These are phyloP conservation scores for Pezicula neosporulosa DNA, from an alignment of 2,329 filamentous ascomycete species.

Conservation along the genomic window DNA sequence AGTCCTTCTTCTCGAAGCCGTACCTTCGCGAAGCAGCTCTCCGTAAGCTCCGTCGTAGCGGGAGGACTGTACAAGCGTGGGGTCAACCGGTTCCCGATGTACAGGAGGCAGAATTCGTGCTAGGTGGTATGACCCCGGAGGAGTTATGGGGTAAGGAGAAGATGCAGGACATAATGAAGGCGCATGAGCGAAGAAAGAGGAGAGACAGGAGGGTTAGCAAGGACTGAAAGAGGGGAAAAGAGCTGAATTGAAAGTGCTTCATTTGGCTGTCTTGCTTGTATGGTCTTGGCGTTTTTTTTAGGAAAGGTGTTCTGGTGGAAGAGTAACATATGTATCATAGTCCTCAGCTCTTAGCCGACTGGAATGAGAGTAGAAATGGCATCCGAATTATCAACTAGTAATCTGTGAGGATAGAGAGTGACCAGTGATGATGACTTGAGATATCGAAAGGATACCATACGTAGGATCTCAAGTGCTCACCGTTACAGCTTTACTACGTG, in stretches of 20 bases:
- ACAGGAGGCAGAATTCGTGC: constrained; percentile 65
- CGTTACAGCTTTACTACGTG: too few species aligned
- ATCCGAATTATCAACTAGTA: too few species aligned
- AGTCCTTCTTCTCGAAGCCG: constrained; percentile 72
- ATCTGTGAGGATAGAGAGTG: too few species aligned
- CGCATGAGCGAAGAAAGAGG: constrained; percentile 60
- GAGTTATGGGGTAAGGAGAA: constrained; percentile 44
- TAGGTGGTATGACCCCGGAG: constrained; percentile 47
- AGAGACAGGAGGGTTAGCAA: constrained; percentile 27
- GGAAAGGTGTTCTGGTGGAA: constrained; percentile 2
- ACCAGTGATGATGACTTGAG: too few species aligned
- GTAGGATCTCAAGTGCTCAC: too few species aligned
- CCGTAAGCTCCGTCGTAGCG: constrained; percentile 66
- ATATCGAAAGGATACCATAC: too few species aligned
- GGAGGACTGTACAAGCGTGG: constrained; percentile 73
- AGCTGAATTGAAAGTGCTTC: constrained; percentile 32
- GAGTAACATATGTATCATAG: constrained; percentile 8
- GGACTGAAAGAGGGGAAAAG: constrained; percentile 9
- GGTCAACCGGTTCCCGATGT: constrained; percentile 77
- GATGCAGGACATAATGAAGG: constrained; percentile 51
- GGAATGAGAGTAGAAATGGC: too few species aligned
- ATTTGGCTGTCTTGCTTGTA: constrained; percentile 23
- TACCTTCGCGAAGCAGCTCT: constrained; percentile 78
- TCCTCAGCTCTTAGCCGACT: not conserved
- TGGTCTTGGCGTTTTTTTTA: constrained; percentile 4